Percentiles rank a stretch among this genome's conserved stretches.
phyloP scores from a whole-genome alignment of 371 early-diverging fungal genomes.

The Mortierella sp. region DNA sequence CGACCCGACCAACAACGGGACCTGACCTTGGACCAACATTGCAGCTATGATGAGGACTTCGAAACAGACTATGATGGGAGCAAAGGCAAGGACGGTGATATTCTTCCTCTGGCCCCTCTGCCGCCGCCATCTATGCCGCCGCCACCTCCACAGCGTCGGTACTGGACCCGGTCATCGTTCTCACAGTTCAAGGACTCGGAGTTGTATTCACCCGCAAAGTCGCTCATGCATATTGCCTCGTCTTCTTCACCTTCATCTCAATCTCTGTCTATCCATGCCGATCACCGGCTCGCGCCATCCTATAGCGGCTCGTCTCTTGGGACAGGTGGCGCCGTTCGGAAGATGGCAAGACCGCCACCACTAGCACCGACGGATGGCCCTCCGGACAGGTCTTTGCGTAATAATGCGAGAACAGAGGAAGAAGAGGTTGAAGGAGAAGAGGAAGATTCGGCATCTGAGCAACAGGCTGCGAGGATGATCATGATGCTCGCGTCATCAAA shows the following conservation, averaged over 20 bases:
- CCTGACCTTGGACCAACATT: neutral
- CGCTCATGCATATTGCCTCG: constrained; percentile 42
- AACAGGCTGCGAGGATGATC: constrained; percentile 31
- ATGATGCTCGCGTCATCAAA: constrained; percentile 28
- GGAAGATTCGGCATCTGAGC: constrained; percentile 8
- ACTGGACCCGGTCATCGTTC: constrained; percentile 27
- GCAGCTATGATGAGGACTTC: constrained; percentile 4
- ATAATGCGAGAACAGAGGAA: too few relatives aligned
- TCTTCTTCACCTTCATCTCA: constrained; percentile 16
- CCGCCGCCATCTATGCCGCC: neutral
- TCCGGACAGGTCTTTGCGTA: constrained; percentile 8
- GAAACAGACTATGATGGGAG: neutral
- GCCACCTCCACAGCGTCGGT: neutral
- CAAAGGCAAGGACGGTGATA: neutral
- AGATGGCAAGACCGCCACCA: neutral
- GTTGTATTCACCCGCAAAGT: constrained; percentile 42
- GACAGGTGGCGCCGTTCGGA: neutral
- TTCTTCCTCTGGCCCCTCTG: neutral
- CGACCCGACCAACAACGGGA: neutral
- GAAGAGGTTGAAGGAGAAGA: constrained; percentile 3
- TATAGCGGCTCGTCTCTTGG: neutral
- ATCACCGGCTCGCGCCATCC: neutral
- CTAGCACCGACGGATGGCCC: neutral
- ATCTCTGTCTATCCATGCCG: neutral
- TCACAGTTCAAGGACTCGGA: constrained; percentile 48